A percentile compares a stretch with the other conserved stretches of the same genome.
Evolutionary conservation across 257 asterid species (phyloP).

Genomic region (Cordia subcordata): DNA sequence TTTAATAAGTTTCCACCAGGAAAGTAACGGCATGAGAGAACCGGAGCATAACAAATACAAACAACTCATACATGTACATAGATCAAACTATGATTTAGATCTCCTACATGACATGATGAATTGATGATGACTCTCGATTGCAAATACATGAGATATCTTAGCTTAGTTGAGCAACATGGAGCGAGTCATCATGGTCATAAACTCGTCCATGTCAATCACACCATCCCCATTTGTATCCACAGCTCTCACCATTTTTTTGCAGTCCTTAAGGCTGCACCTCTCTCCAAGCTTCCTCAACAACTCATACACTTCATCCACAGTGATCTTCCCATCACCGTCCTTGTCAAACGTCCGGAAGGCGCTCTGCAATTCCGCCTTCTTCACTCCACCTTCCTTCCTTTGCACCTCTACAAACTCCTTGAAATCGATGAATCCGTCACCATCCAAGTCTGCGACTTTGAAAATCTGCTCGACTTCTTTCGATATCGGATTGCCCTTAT

Average conservation of each 20-base stretch:
- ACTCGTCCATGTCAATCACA: slow-evolving; percentile 33
- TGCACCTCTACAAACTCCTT: slow-evolving; percentile 33
- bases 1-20: no score
- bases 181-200: slow-evolving; percentile 36
- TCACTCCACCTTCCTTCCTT: slow-evolving; percentile 25
- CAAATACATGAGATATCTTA: no score
- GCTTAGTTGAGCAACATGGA: slow-evolving; percentile 12
- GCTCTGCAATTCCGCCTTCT: slow-evolving; percentile 20
- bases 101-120: no score
- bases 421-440: slow-evolving; percentile 45
- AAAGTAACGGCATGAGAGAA: not conserved
- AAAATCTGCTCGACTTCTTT: slow-evolving; percentile 25
- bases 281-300: slow-evolving; percentile 43
- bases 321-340: slow-evolving; percentile 42
- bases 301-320: slow-evolving; percentile 35
- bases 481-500: slow-evolving; percentile 3
- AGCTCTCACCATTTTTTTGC: slow-evolving; percentile 33
- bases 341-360: slow-evolving; percentile 35
- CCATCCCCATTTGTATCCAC: slow-evolving; percentile 52
- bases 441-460: slow-evolving; percentile 32
- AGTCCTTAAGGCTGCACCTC: slow-evolving; percentile 29
- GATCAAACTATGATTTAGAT: no score
- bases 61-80: not conserved
- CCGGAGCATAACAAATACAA: not conserved
- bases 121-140: no score